phyloP scores from a whole-genome alignment of 129 eudicot genomes.

The Centrapalus pauciflorus region DNA sequence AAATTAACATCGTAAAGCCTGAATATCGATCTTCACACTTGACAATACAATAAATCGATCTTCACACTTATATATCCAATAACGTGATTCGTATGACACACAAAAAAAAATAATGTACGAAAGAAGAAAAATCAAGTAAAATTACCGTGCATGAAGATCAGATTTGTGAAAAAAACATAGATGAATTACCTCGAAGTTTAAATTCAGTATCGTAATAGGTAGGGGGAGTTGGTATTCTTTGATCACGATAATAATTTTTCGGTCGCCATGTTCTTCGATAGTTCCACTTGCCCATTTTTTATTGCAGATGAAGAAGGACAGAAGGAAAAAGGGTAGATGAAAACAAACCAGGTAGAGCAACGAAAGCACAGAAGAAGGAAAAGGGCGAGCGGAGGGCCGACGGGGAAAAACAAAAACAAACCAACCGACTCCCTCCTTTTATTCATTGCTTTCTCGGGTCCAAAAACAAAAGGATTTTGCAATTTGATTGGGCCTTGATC shows the following conservation, averaged over 20 bases:
- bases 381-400: too few species aligned
- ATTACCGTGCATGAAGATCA: background rate
- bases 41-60: background rate
- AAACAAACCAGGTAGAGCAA: constrained; percentile 9
- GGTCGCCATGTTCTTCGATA: constrained; percentile 38
- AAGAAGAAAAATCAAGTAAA: background rate
- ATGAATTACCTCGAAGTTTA: constrained; percentile 32
- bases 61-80: background rate
- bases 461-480: too few species aligned
- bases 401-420: too few species aligned
- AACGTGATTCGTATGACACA: constrained; percentile 6
- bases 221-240: constrained; percentile 38
- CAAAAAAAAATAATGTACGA: background rate
- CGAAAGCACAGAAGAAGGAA: background rate
- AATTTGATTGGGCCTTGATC: too few species aligned
- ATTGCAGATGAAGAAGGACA: background rate
- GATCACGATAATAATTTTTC: constrained; percentile 36
- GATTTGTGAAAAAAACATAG: background rate
- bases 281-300: constrained; percentile 35
- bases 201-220: constrained; percentile 37
- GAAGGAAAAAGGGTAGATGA: background rate
- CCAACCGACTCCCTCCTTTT: too few species aligned
- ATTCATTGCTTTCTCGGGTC: too few species aligned
- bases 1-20: background rate
- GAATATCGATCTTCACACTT: background rate